Evolutionary conservation across 495 filamentous ascomycete genomes (phyloP).

Genomic region (Penicillium paxilli): DNA sequence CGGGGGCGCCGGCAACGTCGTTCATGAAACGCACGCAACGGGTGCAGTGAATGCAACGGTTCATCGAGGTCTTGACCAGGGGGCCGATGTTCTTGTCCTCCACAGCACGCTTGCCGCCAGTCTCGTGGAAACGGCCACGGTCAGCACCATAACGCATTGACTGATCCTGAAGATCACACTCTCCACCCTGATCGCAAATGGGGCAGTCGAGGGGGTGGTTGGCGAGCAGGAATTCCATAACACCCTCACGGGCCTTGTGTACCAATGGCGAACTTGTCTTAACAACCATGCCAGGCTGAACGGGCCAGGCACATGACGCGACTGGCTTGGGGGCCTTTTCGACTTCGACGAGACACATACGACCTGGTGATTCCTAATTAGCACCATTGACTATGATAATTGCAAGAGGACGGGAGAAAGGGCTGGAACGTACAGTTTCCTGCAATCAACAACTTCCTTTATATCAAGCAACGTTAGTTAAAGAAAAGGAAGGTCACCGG

Average conservation of each 20-base stretch:
- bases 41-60: constrained; percentile 98
- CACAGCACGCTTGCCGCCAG: constrained; percentile 90
- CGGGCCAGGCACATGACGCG: constrained; percentile 97
- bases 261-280: constrained; percentile 94
- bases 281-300: constrained; percentile 97
- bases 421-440: constrained; percentile 71
- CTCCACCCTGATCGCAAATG: constrained; percentile 97
- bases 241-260: constrained; percentile 96
- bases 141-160: constrained; percentile 98
- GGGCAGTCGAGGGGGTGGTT: constrained; percentile 98
- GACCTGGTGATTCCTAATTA: constrained; percentile 42
- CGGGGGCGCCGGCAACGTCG: constrained; percentile 92
- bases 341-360: constrained; percentile 99
- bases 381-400: background rate
- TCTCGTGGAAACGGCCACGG: constrained; percentile 93
- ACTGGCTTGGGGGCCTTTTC: constrained; percentile 94
- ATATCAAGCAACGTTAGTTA: constrained; percentile 27
- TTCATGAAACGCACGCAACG: constrained; percentile 97
- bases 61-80: constrained; percentile 99
- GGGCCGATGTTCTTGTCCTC: constrained; percentile 99
- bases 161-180: constrained; percentile 98
- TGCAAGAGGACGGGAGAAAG: background rate
- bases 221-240: constrained; percentile 97
- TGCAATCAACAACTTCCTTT: constrained; percentile 93
- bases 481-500: constrained; percentile 6